Base-by-base conservation (phyloP, 305 asterid genomes). In the Fraxinus latifolia region DNA sequence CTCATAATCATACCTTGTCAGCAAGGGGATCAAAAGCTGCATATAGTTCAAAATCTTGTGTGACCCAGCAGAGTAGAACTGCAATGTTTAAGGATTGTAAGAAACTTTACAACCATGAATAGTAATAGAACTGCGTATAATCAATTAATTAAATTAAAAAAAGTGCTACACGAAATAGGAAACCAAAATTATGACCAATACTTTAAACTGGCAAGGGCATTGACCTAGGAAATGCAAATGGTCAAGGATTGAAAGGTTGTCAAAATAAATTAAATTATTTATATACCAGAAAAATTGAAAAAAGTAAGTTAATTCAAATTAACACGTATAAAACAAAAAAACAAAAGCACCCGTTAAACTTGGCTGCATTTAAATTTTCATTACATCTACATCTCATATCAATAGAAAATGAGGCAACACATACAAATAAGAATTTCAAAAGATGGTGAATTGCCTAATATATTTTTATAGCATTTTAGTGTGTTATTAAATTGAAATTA, bases 1-100 rank as follows among this genome's bases (percentile, higher is more conserved):
- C 72, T 83, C 33, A 79, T 55, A 77, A 76, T 65, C 90, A 25
- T 80, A 95, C 98, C 99, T 96, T 96, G 91, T 96, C 99, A 33
- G 98, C 99, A 17, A 96, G 95, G 82, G 99, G 99, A 91, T 96
- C 99, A 88, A 96, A 96, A 79, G 98, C 96, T 23, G 98, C 99
- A 87, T 95, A 96, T 34, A 95, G 93, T 84, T 96, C 99, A 77
- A 96, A 96, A 89, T 96, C 99, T 85, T 85, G 96, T 73, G 99
- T 95, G 77, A 93, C 97, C 99, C 99, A 96, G 88, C 99, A 95
- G 84, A 95, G 97, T 67, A 95, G 89, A 87, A 93, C 99, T 95
- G 96, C 80, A 72, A 80, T 32, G 80, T 70, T 53, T 77, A 73
- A 74, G 27, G 58, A 71, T 77, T 71, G 23, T 84, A 82, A 85